A percentile compares a stretch with the other conserved stretches of the same genome.
phyloP scores from a whole-genome alignment of 2,329 filamentous ascomycete species.

The Hypoxylon sp. region DNA sequence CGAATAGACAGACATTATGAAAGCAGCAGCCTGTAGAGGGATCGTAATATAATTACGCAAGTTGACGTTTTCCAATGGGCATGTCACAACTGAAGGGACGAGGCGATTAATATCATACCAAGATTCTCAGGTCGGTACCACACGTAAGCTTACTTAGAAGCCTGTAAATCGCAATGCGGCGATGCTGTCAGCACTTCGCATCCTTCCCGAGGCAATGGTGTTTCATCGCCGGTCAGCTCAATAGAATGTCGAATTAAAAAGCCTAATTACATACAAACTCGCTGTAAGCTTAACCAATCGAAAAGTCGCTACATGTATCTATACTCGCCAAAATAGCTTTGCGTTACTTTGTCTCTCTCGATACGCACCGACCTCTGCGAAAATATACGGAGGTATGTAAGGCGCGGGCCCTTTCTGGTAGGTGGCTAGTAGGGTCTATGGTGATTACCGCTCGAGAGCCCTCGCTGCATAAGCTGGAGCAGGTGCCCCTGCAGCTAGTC shows the following conservation, averaged over 20 bases:
- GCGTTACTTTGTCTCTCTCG: not conserved
- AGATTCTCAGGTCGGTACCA: not conserved
- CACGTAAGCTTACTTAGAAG: conserved; percentile 4
- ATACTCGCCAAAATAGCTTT: not conserved
- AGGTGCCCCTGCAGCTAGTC: not conserved
- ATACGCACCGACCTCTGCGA: conserved; percentile 9
- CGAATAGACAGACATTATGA: conserved; percentile 26
- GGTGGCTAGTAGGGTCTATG: not conserved
- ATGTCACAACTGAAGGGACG: not conserved
- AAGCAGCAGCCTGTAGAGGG: not conserved
- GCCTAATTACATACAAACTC: not conserved
- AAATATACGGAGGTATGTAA: conserved; percentile 14
- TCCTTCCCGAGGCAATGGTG: conserved; percentile 11
- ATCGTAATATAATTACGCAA: not conserved
- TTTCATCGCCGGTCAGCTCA: conserved; percentile 7
- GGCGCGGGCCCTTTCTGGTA: not conserved
- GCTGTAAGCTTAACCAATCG: not conserved
- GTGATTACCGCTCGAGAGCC: not conserved
- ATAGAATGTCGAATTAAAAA: not conserved
- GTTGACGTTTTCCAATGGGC: not conserved
- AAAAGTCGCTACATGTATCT: not conserved
- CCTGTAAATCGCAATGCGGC: not conserved
- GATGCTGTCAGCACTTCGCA: conserved; percentile 4
- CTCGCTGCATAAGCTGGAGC: not conserved
- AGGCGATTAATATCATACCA: not conserved